phyloP scores from a whole-genome alignment of 495 filamentous ascomycete species.

The Penicillium taxi region DNA sequence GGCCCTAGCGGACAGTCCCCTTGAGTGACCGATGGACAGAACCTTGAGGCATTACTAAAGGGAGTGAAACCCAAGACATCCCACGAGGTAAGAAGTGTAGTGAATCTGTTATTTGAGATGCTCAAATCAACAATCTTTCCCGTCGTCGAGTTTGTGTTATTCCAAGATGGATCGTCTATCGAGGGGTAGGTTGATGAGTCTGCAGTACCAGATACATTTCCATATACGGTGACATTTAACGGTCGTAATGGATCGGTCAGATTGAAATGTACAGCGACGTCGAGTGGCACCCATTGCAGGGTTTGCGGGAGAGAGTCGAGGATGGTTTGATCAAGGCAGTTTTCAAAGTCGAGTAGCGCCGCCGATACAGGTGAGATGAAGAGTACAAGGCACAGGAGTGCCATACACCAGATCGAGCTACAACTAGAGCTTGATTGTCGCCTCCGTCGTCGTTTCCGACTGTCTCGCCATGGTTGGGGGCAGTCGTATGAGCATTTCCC shows the following conservation, averaged over 20 bases:
- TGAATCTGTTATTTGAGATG: slow-evolving; percentile 46
- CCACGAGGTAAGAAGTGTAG: slow-evolving; percentile 61
- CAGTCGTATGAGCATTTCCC: slow-evolving; percentile 4
- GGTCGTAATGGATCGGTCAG: slow-evolving; percentile 51
- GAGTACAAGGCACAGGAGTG: slow-evolving; percentile 18
- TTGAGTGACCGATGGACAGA: slow-evolving; percentile 57
- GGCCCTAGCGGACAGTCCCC: slow-evolving; percentile 68
- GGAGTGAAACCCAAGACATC: slow-evolving; percentile 68
- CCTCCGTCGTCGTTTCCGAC: slow-evolving; percentile 6
- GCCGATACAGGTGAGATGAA: slow-evolving; percentile 33
- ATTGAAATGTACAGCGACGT: slow-evolving; percentile 67
- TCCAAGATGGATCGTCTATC: slow-evolving; percentile 42
- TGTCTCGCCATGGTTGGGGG: slow-evolving; percentile 20
- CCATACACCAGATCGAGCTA: slow-evolving; percentile 12
- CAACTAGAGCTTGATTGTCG: slow-evolving; percentile 5
- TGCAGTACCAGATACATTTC: slow-evolving; percentile 71
- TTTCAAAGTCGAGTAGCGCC: slow-evolving; percentile 66
- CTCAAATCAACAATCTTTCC: slow-evolving; percentile 69
- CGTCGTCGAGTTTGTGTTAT: slow-evolving; percentile 47
- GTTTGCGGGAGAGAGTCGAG: slow-evolving; percentile 42
- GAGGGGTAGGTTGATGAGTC: slow-evolving; percentile 43
- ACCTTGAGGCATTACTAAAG: slow-evolving; percentile 43
- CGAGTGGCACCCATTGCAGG: slow-evolving; percentile 76
- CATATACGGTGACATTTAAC: slow-evolving; percentile 75
- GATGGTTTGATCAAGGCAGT: slow-evolving; percentile 64